Evolutionary conservation across 768 basidiomycete species (phyloP), one percentile per base, ranked within the genome.

Genomic region (Serendipita vermifera): DNA sequence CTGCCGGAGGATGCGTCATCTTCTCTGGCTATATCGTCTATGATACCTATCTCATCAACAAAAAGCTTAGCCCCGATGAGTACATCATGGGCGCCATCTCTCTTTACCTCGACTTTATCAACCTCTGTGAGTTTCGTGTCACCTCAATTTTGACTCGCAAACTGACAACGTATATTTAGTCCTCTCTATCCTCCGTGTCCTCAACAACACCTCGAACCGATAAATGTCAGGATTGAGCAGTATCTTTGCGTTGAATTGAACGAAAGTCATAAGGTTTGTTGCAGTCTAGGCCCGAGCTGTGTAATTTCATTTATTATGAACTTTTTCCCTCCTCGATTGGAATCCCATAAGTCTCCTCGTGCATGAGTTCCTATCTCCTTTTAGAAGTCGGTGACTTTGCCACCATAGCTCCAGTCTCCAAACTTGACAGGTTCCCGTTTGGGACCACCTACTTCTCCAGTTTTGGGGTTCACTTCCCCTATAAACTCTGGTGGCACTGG

Each of bases 81-180:
- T 91, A 79, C 67, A 91, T 96, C 62, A 72, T 96, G 73, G 94
- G 83, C 33, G 77, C 89, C 15, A 84, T 97, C 64, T 84, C 82
- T 61, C 79, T 98, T n/a, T 98, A 97, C 71, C 82, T 97, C 56
- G 94, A 97, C 64, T 87, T 91, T 67, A 76, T 91, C 70, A 92
- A 92, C 65, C 79, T 92, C 43, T 92, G 85, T 86, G 69, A 70
- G 83, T 74, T 39, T 41, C 56, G 33, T 58, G n/a, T 17, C 20
- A 6, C 5, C 39, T 35, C 17, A 39, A 31, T 26, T 33, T 17
- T 17, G 24, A 22, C 48, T 54, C 57, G 58, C 38, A 60, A 20
- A 55, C 11, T 3, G 41, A 17, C 38, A 20, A 36, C 55, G 38
- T 35, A 55, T 27, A 59, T 54, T 14, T 60, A 86, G 85, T 92